Base-by-base conservation (phyloP, 176 grass and related monocot genomes). In the Paspalum vaginatum region DNA sequence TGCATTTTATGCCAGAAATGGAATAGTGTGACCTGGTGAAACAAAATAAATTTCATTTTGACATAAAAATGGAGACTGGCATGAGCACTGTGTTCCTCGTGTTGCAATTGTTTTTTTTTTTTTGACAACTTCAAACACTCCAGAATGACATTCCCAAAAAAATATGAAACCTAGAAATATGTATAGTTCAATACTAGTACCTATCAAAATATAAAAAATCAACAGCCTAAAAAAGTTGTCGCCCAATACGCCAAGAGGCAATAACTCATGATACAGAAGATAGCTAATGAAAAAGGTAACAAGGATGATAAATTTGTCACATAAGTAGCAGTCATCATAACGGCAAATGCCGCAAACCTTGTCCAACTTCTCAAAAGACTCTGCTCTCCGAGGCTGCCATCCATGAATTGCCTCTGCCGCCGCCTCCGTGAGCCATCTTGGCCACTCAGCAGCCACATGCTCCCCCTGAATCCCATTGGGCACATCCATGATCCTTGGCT, bases 341-440 rank as follows among this genome's bases (percentile, higher is more conserved):
- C n/a, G n/a, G n/a, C n/a, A n/a, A n/a, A n/a, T n/a, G n/a, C 27
- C 26, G 81, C 9, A 74, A 87, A 98, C 95, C 92, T 98, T 98
- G 61, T 95, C 92, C 70, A 98, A 55, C 75, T 98, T 98, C 81
- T 98, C 92, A 8, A 98, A 98, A 48, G 95, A 98, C 49, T 98
- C 92, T 20, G 88, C 88, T 82, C 84, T 95, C 57, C 95, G 84
- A 80, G 95, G 95, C 49, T 91, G 88, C 95, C 95, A 98, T 17
- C 95, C 95, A 4, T 84, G 85, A 58, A 98, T 88, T 8, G 95
- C 95, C 70, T 95, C 95, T 25, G 81, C 86, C 0, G 95, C 95
- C 24, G 95, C 95, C 27, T 92, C 85, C 0, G 95, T 87, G 38
- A 98, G 92, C 95, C 95, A 98, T 57, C 88, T 77, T 5, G 95